Conservation (phyloP, 306 rosid genomes). For the Gillenia trifoliata region DNA sequence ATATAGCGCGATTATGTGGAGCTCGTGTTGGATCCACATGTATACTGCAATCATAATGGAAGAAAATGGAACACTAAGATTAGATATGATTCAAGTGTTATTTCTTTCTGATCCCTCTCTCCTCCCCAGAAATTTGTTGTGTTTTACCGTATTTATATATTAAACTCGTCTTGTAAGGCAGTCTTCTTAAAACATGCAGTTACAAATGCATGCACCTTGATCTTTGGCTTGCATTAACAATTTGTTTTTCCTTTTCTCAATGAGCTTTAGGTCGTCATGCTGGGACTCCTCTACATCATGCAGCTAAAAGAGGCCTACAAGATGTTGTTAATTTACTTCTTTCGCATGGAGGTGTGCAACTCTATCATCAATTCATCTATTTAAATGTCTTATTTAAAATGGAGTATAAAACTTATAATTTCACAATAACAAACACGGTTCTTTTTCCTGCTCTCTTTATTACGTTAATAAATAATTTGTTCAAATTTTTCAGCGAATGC, state of each 20-base stretch:
- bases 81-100: background rate
- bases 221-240: background rate
- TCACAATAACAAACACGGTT: background rate
- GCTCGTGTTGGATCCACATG: background rate
- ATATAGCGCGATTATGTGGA: background rate
- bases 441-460: background rate
- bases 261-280: slow-evolving; percentile 57
- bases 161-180: background rate
- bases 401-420: background rate
- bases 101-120: background rate
- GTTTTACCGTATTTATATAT: background rate
- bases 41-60: background rate
- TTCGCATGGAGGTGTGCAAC: slow-evolving; percentile 62
- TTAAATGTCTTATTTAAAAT: slow-evolving; percentile 2
- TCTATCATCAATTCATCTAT: background rate
- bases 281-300: slow-evolving; percentile 96
- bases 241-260: background rate
- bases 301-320: slow-evolving; percentile 87
- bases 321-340: slow-evolving; percentile 73
- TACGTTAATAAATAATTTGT: slow-evolving; percentile 12
- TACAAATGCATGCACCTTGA: background rate
- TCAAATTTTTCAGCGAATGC: slow-evolving; percentile 65
- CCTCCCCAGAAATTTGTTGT: background rate
- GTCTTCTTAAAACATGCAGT: background rate
- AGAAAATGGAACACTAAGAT: background rate